Evolutionary conservation across 176 grass and related monocot genomes (phyloP), one percentile per base, ranked within the genome.

Genomic region (Raddia guianensis): DNA sequence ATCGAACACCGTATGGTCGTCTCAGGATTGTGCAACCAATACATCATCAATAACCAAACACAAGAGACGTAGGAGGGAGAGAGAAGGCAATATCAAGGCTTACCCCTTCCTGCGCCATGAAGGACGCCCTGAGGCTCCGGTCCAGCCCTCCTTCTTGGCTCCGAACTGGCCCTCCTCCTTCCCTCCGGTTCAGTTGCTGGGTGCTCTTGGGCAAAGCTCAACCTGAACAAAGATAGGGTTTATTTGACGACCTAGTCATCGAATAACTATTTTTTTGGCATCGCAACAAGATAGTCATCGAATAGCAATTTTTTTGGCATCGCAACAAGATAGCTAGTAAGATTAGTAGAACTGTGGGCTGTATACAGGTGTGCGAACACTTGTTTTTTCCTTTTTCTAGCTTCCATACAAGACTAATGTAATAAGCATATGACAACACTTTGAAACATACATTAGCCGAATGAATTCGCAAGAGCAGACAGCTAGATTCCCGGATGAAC

Each of bases 101-200:
- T 57, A 84, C 82, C 74, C 60, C 74, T 70, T 49, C 43, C 13
- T 70, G 55, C 35, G 47, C 66, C 74, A 85, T 85, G 18, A 5
- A 0, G 0, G 45, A 49, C 8, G 56, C 45, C n/a, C 1, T 3
- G 6, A 20, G 3, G 27, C 27, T 27, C 27, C 27, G 27, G 27
- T 27, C 27, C 27, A 1, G 27, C 27, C 27, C 27, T 27, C 27
- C 27, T 27, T 27, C 27, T 27, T 27, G 27, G 27, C 27, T 27
- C 27, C 27, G 27, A 27, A 27, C 27, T 1, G 27, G 27, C 27
- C 0, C 27, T 27, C 27, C 27, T 27, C 1, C 27, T 27, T 27
- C 27, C 27, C 0, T 27, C 27, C 27, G 27, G 27, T 1, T 27
- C 27, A 27, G 27, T 27, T 27, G 27, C 27, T 27, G 27, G 27